Percentiles rank a stretch among this genome's conserved stretches.
phyloP scores from a whole-genome alignment of 2,329 filamentous ascomycete species.

The Leptographium wingfieldii region DNA sequence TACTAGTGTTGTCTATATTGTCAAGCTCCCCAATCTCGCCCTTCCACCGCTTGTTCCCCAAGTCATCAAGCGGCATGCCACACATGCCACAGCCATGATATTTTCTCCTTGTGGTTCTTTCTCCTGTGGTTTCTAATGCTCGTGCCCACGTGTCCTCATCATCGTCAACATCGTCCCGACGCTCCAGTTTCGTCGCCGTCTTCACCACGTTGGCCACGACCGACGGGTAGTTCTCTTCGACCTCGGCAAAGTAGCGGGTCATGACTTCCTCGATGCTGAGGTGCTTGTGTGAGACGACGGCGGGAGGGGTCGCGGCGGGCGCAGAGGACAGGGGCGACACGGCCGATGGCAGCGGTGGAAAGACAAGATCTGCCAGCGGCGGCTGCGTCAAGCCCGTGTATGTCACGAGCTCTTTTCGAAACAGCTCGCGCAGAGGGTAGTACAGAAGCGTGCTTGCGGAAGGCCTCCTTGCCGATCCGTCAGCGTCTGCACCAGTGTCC shows the following conservation, averaged over 20 bases:
- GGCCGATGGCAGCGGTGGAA: conserved; percentile 18
- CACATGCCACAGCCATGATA: conserved; percentile 50
- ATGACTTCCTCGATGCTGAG: conserved; percentile 87
- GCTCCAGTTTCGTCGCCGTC: conserved; percentile 70
- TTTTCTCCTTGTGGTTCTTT: not conserved
- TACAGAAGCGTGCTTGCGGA: conserved; percentile 35
- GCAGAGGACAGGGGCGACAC: conserved; percentile 12
- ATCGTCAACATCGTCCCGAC: conserved; percentile 20
- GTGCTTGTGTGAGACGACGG: conserved; percentile 54
- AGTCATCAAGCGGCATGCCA: conserved; percentile 50
- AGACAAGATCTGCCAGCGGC: conserved; percentile 30
- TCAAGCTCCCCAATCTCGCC: conserved; percentile 42
- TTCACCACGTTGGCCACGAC: conserved; percentile 93
- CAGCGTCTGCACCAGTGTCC: not conserved
- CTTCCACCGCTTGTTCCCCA: conserved; percentile 50
- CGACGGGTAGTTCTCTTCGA: conserved; percentile 76
- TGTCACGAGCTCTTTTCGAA: conserved; percentile 63
- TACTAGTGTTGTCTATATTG: conserved; percentile 12
- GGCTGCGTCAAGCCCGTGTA: conserved; percentile 47
- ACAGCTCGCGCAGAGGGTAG: conserved; percentile 74
- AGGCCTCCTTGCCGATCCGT: not conserved
- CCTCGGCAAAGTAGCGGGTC: conserved; percentile 73
- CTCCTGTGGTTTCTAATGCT: not conserved
- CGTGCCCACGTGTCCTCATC: conserved; percentile 1
- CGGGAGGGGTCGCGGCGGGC: conserved; percentile 3